Percentiles rank a stretch among this genome's conserved stretches.
phyloP scores from a whole-genome alignment of 768 basidiomycete genomes.

The Podaxis sp. region DNA sequence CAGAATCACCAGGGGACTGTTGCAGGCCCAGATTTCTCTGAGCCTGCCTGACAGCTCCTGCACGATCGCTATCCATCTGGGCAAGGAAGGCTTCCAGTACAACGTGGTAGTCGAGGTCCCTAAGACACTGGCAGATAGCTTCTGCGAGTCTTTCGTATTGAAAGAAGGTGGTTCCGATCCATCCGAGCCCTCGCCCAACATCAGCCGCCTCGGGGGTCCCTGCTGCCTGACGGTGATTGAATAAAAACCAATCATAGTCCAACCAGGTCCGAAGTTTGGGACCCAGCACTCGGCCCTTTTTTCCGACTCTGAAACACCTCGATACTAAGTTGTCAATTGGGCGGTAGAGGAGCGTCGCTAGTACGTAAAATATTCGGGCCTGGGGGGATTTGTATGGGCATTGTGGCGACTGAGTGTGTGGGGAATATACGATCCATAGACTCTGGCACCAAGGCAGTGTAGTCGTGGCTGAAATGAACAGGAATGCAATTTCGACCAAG shows the following conservation, averaged over 20 bases:
- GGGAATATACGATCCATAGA: not conserved
- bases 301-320: not conserved
- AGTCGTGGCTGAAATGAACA: conserved; percentile 14
- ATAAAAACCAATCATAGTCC: not conserved
- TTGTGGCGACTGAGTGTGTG: not conserved
- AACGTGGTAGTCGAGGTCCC: not conserved
- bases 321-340: not conserved
- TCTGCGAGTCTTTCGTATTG: not conserved
- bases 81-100: not conserved
- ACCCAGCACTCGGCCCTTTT: no score
- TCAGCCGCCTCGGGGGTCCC: not conserved
- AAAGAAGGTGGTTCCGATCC: not conserved
- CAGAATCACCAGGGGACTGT: no score
- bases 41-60: not conserved
- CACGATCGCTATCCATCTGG: not conserved
- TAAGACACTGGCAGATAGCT: not conserved
- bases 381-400: conserved; percentile 15
- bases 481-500: conserved; percentile 9
- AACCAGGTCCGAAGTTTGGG: not conserved
- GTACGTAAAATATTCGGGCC: conserved; percentile 8
- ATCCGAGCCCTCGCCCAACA: not conserved
- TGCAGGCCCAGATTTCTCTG: no score
- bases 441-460: conserved; percentile 16
- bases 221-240: not conserved
- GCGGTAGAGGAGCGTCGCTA: not conserved